Evolutionary conservation across 148 eudicot genomes (phyloP).

Genomic region (Cornus kousa): DNA sequence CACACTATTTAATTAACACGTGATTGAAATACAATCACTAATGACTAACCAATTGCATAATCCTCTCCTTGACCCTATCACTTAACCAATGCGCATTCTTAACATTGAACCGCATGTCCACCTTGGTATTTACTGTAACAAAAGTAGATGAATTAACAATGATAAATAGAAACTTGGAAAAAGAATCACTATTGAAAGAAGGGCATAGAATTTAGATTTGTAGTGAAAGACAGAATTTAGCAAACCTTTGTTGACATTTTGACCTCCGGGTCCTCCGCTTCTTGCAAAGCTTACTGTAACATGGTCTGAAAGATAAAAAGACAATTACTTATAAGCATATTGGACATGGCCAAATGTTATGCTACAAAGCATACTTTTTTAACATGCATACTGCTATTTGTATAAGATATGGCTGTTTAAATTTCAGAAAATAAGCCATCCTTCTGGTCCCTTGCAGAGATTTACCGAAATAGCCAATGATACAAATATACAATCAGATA

Average conservation of each 20-base stretch:
- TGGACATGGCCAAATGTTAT: background rate
- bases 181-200: background rate
- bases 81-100: constrained; percentile 72
- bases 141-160: background rate
- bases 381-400: too few relatives aligned
- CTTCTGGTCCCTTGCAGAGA: background rate
- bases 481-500: too few relatives aligned
- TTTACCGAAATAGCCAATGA: background rate
- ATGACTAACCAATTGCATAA: constrained; percentile 62
- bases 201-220: background rate
- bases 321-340: constrained; percentile 5
- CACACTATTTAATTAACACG: background rate
- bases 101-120: constrained; percentile 88
- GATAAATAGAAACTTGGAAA: background rate
- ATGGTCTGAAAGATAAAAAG: constrained; percentile 44
- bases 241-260: constrained; percentile 84
- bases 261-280: constrained; percentile 93
- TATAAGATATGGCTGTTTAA: background rate
- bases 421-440: background rate
- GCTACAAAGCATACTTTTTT: too few relatives aligned
- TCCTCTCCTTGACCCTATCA: constrained; percentile 69
- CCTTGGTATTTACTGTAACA: constrained; percentile 71
- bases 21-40: constrained; percentile 23
- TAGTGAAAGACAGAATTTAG: constrained; percentile 9
- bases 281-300: constrained; percentile 73